phyloP scores from a whole-genome alignment of 2,329 filamentous ascomycete genomes.

The Fusarium guadeloupense region DNA sequence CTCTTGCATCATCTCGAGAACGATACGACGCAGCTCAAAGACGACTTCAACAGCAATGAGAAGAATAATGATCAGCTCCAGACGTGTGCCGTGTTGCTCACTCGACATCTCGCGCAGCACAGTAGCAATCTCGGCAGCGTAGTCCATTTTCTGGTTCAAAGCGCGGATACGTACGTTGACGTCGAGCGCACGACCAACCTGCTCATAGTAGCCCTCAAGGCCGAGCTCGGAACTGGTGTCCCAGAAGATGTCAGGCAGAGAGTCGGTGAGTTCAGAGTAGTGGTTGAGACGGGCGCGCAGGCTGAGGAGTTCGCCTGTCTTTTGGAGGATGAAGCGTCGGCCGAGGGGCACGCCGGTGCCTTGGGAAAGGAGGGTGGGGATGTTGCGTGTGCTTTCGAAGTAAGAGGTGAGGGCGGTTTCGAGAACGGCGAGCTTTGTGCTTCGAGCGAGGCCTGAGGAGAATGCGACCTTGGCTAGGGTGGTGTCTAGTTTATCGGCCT shows the following conservation, averaged over 20 bases:
- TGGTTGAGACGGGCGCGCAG: slow-evolving; percentile 94
- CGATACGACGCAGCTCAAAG: slow-evolving; percentile 82
- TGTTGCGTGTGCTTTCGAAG: slow-evolving; percentile 84
- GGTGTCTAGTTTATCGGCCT: slow-evolving; percentile 60
- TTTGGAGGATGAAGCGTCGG: slow-evolving; percentile 84
- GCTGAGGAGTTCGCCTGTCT: slow-evolving; percentile 90
- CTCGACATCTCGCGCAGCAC: slow-evolving; percentile 88
- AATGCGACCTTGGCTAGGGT: slow-evolving; percentile 96
- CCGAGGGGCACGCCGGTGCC: slow-evolving; percentile 59
- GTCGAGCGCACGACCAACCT: slow-evolving; percentile 88
- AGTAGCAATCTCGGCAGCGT: slow-evolving; percentile 92
- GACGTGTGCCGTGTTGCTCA: slow-evolving; percentile 85
- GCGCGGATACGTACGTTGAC: slow-evolving; percentile 90
- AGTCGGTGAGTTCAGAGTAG: slow-evolving; percentile 96
- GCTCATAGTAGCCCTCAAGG: slow-evolving; percentile 93
- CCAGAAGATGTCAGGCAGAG: slow-evolving; percentile 96
- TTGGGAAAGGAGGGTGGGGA: slow-evolving; percentile 79
- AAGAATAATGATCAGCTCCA: slow-evolving; percentile 96
- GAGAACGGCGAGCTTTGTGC: slow-evolving; percentile 91
- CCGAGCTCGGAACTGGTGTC: slow-evolving; percentile 88
- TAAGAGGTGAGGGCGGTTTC: slow-evolving; percentile 85
- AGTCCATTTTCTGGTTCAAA: slow-evolving; percentile 97
- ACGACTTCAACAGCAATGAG: slow-evolving; percentile 92
- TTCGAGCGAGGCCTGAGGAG: slow-evolving; percentile 90
- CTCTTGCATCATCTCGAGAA: slow-evolving; percentile 66